A percentile compares a stretch with the other conserved stretches of the same genome.
These are phyloP conservation scores for Pythium biforme DNA, from an alignment of 352 stramenopile genomes.

Conservation along the genomic window DNA sequence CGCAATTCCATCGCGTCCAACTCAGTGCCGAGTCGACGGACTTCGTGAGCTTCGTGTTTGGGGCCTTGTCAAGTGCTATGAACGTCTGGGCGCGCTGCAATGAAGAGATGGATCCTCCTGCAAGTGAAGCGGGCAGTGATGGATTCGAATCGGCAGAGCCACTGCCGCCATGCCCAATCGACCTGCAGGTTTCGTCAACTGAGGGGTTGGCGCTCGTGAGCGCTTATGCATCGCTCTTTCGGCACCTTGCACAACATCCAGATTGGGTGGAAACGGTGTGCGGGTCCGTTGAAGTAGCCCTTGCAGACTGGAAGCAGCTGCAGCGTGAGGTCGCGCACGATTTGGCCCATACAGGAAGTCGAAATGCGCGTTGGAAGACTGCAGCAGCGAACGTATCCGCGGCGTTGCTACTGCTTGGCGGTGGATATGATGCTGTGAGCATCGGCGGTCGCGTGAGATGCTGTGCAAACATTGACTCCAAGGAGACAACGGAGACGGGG, in stretches of 20 bases:
- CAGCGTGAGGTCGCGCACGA: not conserved
- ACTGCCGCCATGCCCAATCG: slow-evolving; percentile 19
- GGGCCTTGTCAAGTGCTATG: slow-evolving; percentile 28
- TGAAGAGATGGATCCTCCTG: slow-evolving; percentile 11
- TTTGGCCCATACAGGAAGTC: not conserved
- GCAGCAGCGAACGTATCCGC: slow-evolving; percentile 29
- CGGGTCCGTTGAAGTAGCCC: slow-evolving; percentile 6
- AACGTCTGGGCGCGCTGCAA: slow-evolving; percentile 36
- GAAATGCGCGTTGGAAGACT: slow-evolving; percentile 4
- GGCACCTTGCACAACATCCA: slow-evolving; percentile 14
- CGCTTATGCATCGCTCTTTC: slow-evolving; percentile 54
- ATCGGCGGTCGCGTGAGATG: slow-evolving; percentile 65
- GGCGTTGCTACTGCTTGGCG: slow-evolving; percentile 54
- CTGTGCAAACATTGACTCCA: slow-evolving; percentile 72
- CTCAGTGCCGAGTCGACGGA: slow-evolving; percentile 1
- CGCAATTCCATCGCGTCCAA: slow-evolving; percentile 35
- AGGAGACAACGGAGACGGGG: slow-evolving; percentile 69
- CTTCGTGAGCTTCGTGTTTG: slow-evolving; percentile 47
- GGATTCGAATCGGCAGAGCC: not conserved
- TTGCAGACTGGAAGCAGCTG: slow-evolving; percentile 4
- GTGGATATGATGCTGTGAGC: slow-evolving; percentile 44
- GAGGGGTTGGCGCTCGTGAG: slow-evolving; percentile 40
- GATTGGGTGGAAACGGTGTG: slow-evolving; percentile 10
- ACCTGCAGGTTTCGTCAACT: slow-evolving; percentile 47
- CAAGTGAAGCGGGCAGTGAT: not conserved